Conservation (phyloP, 345 rosid genomes). For the Citrus reticulata region DNA sequence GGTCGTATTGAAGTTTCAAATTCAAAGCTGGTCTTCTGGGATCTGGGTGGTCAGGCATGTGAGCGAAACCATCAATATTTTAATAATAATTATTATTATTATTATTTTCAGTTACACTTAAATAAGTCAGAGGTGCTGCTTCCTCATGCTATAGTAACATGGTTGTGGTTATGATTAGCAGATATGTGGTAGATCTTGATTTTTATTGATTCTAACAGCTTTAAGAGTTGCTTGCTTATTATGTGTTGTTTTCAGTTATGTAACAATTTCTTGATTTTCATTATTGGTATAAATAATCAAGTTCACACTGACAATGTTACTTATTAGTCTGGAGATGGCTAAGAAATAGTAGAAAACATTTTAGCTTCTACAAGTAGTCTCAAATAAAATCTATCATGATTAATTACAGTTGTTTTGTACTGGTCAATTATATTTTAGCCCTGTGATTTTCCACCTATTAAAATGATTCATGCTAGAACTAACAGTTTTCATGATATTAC, state of each 20-base stretch:
- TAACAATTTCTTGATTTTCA: neutral
- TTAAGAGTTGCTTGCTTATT: neutral
- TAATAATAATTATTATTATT: too few species aligned
- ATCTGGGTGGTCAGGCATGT: slow-evolving; percentile 95
- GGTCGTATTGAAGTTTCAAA: slow-evolving; percentile 82
- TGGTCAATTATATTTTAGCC: neutral
- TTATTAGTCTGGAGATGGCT: too few species aligned
- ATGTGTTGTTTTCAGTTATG: neutral
- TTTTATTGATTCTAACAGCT: neutral
- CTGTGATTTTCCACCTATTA: neutral
- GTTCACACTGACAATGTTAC: neutral
- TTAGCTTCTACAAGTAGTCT: neutral
- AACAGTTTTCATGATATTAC: neutral
- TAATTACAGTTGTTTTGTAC: neutral
- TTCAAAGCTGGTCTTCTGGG: slow-evolving; percentile 94
- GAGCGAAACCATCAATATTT: neutral
- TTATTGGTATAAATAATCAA: neutral
- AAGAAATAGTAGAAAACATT: neutral
- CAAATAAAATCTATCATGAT: neutral
- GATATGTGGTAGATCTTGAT: neutral
- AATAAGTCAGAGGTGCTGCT: too few species aligned
- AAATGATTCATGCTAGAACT: neutral
- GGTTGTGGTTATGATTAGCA: neutral
- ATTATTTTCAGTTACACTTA: neutral
- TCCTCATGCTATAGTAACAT: too few species aligned